These are phyloP conservation scores for Ophiocordyceps camponoti-rufipedis DNA, from an alignment of 2,329 filamentous ascomycete genomes.

Conservation along the genomic window DNA sequence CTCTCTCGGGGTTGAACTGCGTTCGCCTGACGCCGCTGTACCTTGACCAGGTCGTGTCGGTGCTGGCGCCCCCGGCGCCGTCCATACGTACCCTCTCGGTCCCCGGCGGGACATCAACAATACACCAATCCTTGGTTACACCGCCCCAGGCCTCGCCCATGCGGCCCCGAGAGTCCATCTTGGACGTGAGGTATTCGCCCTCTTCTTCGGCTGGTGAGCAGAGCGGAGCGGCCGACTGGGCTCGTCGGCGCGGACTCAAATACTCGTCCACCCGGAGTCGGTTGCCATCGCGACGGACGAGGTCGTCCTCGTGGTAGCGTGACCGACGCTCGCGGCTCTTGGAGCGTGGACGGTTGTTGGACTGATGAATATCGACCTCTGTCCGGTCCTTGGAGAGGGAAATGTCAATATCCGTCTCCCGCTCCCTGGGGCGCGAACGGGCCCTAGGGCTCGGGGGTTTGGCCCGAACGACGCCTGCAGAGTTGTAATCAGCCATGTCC, in stretches of 20 bases:
- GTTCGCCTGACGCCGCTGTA: slow-evolving; percentile 63
- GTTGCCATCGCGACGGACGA: slow-evolving; percentile 40
- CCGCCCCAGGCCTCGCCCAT: slow-evolving; percentile 60
- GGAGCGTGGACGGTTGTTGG: slow-evolving; percentile 16
- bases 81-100: slow-evolving; percentile 73
- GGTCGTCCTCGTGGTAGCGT: slow-evolving; percentile 41
- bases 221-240: slow-evolving; percentile 30
- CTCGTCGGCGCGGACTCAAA: slow-evolving; percentile 23
- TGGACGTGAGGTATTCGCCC: slow-evolving; percentile 38
- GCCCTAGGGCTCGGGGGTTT: slow-evolving; percentile 29
- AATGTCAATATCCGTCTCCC: slow-evolving; percentile 41
- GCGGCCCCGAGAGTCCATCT: slow-evolving; percentile 40
- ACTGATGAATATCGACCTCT: slow-evolving; percentile 36
- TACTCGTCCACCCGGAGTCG: slow-evolving; percentile 25
- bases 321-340: slow-evolving; percentile 20
- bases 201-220: slow-evolving; percentile 35
- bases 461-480: slow-evolving; percentile 24
- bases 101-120: slow-evolving; percentile 70
- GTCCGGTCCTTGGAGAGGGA: slow-evolving; percentile 33
- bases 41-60: slow-evolving; percentile 62
- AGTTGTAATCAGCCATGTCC: neutral
- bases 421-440: slow-evolving; percentile 21
- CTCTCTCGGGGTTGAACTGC: slow-evolving; percentile 54
- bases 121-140: slow-evolving; percentile 58
- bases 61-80: slow-evolving; percentile 52